These are phyloP conservation scores for Hypoxylon sp. DNA, from an alignment of 2,329 filamentous ascomycete genomes.

Conservation along the genomic window DNA sequence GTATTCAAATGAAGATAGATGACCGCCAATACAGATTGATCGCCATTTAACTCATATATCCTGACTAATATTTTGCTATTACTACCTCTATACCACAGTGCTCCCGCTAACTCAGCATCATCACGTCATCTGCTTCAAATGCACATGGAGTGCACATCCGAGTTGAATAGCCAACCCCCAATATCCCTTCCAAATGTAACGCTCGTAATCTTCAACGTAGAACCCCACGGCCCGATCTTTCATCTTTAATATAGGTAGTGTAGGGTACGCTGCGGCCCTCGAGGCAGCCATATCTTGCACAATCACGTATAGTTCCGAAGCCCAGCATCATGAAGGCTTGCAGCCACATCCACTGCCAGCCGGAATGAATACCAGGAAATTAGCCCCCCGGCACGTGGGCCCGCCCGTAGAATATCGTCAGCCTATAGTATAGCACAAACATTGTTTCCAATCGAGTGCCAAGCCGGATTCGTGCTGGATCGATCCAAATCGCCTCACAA, in stretches of 20 bases:
- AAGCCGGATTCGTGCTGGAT: constrained; percentile 37
- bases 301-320: neutral
- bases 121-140: neutral
- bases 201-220: neutral
- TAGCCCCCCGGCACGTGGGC: constrained; percentile 2
- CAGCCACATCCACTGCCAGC: constrained; percentile 28
- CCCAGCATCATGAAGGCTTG: constrained; percentile 27
- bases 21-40: neutral
- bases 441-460: constrained; percentile 16
- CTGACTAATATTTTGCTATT: neutral
- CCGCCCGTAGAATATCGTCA: neutral
- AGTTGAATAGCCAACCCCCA: constrained; percentile 15
- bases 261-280: constrained; percentile 23
- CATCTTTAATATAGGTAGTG: constrained; percentile 11
- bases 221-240: constrained; percentile 8
- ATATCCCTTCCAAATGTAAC: constrained; percentile 1
- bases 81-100: neutral
- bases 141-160: constrained; percentile 17
- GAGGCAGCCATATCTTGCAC: constrained; percentile 4
- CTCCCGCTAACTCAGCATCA: neutral
- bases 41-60: neutral
- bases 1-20: neutral
- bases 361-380: constrained; percentile 22
- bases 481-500: constrained; percentile 15
- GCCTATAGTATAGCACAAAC: neutral